Evolutionary conservation across 345 rosid genomes (phyloP), one percentile per base, ranked within the genome.

Genomic region (Garcia nutans): DNA sequence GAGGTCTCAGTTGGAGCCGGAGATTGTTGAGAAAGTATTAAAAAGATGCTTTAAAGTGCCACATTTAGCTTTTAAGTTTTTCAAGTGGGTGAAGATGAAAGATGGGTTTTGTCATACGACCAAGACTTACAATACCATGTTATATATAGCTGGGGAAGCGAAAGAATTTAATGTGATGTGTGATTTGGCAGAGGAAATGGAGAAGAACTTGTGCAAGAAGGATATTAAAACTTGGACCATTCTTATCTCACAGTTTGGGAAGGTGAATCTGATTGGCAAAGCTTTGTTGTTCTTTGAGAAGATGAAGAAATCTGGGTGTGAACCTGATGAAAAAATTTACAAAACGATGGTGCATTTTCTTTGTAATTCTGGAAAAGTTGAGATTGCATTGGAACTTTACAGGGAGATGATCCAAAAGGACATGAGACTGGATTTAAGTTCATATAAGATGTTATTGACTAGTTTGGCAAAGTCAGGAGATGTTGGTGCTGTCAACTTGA

Each of bases 41-140:
- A 89, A 92, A 69, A 83, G 94, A 76, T 92, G 96, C 85, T 89
- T 86, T 49, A 87, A 90, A 81, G 91, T 88, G 83, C 94, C 98
- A 23, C 92, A 87, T 78, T 84, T 86, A 65, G 97, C 94, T 77
- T 73, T 83, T 41, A 85, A 91, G 79, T 90, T 92, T 85, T 90
- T 90, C 78, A 80, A 69, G 70, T 94, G 98, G 96, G 92, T 88
- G 77, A 86, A 82, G 78, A 66, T 74, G 24, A 87, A 82, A 73
- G 83, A 87, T 70, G 90, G 83, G 55, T 92, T 81, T 79, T 64
- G 76, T 79, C 88, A 79, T 59, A 83, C 84, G 0, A 86, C 90
- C 1, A 77, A 76, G 71, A 82, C 66, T 78, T 92, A 90, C 77
- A 89, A 92, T 80, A 82, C 92, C 47, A 76, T 92, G 88, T 31